These are phyloP conservation scores for Scheffersomyces illinoinensis DNA, from an alignment of 1,139 yeast species.

Conservation along the genomic window DNA sequence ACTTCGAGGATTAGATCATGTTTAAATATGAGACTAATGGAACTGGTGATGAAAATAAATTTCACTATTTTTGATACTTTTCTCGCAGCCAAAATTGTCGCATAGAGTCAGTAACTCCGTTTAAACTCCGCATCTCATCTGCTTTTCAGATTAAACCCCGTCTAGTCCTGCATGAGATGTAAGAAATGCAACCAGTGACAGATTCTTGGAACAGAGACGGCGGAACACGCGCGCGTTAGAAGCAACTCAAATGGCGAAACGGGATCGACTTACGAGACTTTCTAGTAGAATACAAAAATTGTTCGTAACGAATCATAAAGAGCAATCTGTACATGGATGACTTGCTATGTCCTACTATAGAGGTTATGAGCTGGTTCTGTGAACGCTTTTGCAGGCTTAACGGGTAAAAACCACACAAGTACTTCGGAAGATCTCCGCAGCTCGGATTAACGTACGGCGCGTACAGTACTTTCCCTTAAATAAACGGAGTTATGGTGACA, in stretches of 20 bases:
- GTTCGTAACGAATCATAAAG: not conserved
- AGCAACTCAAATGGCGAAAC: no score
- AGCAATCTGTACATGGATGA: not conserved
- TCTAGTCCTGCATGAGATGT: not conserved
- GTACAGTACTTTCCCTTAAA: no score
- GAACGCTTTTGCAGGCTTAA: not conserved
- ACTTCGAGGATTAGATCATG: not conserved
- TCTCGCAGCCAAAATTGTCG: not conserved
- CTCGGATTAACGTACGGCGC: not conserved
- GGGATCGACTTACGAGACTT: no score
- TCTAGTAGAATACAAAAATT: no score
- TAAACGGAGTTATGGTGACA: not conserved
- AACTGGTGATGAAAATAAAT: not conserved
- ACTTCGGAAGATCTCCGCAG: no score
- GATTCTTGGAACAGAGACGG: not conserved
- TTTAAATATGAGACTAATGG: not conserved
- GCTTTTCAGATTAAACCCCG: not conserved
- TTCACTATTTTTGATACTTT: not conserved
- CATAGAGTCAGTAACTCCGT: not conserved
- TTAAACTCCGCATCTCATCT: not conserved
- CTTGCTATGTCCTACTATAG: not conserved
- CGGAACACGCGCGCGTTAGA: not conserved
- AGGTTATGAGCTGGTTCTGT: not conserved
- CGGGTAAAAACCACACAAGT: not conserved
- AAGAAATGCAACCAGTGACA: no score